These are phyloP conservation scores for Alternaria consortialis DNA, from an alignment of 2,329 filamentous ascomycete genomes.

Conservation along the genomic window DNA sequence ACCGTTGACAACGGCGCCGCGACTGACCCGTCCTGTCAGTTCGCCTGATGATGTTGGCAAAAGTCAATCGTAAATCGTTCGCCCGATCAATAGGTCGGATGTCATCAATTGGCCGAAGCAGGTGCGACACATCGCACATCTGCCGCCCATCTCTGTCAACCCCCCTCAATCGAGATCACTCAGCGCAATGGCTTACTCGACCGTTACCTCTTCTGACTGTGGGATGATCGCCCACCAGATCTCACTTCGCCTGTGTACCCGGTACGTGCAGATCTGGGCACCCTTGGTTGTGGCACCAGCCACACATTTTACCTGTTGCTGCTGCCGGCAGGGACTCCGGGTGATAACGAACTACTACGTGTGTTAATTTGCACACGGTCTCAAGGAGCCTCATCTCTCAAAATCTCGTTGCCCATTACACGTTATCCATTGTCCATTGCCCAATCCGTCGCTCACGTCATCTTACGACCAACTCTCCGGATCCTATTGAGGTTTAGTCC, in stretches of 20 bases:
- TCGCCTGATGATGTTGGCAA: neutral
- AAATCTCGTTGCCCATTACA: neutral
- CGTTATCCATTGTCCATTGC: neutral
- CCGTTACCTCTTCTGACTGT: neutral
- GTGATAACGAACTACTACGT: neutral
- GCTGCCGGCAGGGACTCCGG: constrained; percentile 3
- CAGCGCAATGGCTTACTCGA: constrained; percentile 2
- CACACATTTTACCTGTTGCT: neutral
- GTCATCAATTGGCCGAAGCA: neutral
- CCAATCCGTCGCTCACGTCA: constrained; percentile 6
- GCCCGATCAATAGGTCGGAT: neutral
- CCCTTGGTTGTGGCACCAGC: neutral
- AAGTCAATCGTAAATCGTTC: neutral
- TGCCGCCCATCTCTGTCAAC: neutral
- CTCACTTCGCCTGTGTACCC: constrained; percentile 11
- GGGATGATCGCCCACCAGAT: constrained; percentile 12
- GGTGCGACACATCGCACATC: neutral
- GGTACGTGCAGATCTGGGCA: constrained; percentile 10
- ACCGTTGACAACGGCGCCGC: constrained; percentile 15
- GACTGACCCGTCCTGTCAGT: constrained; percentile 10
- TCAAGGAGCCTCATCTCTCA: neutral
- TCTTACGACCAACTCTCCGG: neutral
- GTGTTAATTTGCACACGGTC: neutral
- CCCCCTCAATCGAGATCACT: constrained; percentile 2
- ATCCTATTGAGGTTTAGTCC: neutral